A percentile compares a stretch with the other conserved stretches of the same genome.
These are phyloP conservation scores for Calophaca sinica DNA, from an alignment of 306 rosid genomes.

Conservation along the genomic window DNA sequence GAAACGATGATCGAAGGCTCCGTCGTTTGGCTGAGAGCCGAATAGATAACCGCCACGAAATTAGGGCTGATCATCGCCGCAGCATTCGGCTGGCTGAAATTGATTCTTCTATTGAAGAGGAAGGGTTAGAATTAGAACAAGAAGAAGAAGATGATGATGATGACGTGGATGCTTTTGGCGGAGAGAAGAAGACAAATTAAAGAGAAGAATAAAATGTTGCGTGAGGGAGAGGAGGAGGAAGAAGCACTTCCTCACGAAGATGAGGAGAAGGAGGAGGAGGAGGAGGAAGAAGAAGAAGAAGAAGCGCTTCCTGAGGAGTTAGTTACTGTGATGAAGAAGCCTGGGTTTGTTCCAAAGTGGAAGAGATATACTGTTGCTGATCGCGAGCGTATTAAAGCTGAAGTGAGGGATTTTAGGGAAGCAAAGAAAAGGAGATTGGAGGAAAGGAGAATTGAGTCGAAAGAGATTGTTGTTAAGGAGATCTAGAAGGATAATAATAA, in stretches of 20 bases:
- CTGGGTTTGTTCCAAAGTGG: slow-evolving; percentile 85
- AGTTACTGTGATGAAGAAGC: slow-evolving; percentile 65
- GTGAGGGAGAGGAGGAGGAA: slow-evolving; percentile 73
- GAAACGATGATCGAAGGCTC: slow-evolving; percentile 79
- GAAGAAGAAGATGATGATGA: slow-evolving; percentile 48
- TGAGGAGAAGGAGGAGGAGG: slow-evolving; percentile 76
- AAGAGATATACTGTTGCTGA: slow-evolving; percentile 91
- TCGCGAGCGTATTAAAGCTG: slow-evolving; percentile 89
- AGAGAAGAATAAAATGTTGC: slow-evolving; percentile 56
- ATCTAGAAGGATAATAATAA: too few species aligned
- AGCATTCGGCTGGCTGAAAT: slow-evolving; percentile 89
- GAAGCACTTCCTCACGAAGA: slow-evolving; percentile 74
- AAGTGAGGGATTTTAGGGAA: slow-evolving; percentile 76
- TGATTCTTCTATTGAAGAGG: slow-evolving; percentile 86
- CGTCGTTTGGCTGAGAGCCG: slow-evolving; percentile 81
- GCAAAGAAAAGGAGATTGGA: slow-evolving; percentile 71
- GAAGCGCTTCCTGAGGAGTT: too few species aligned
- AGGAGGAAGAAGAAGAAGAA: slow-evolving; percentile 75
- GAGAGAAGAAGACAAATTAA: slow-evolving; percentile 76
- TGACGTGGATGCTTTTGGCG: slow-evolving; percentile 59
- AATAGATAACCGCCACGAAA: slow-evolving; percentile 85
- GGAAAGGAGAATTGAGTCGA: slow-evolving; percentile 80
- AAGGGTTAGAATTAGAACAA: slow-evolving; percentile 78
- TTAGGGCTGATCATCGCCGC: slow-evolving; percentile 88
- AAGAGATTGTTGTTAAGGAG: slow-evolving; percentile 88